phyloP scores from a whole-genome alignment of 2,329 filamentous ascomycete species.

The Colletotrichum nymphaeae region DNA sequence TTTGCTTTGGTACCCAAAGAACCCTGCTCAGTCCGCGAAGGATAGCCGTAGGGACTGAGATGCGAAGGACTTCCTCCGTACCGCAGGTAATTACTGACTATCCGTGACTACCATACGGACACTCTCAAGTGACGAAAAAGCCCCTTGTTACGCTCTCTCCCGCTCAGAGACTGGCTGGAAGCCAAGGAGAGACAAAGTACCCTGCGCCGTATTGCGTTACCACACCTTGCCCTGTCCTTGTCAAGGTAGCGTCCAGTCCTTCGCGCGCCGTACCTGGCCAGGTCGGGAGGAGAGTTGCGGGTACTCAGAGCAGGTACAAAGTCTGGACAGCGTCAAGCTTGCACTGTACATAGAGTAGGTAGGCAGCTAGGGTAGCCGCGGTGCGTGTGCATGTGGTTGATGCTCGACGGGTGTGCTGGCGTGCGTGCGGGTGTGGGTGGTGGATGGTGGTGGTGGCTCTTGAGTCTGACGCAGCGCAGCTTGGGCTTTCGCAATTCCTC shows the following conservation, averaged over 20 bases:
- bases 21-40: background rate
- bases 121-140: background rate
- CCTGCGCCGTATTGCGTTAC: constrained; percentile 12
- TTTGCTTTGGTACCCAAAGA: constrained; percentile 4
- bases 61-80: no score
- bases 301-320: constrained; percentile 24
- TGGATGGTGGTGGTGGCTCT: background rate
- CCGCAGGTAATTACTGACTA: background rate
- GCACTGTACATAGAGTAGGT: constrained; percentile 7
- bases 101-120: background rate
- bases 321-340: constrained; percentile 1
- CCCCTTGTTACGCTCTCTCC: background rate
- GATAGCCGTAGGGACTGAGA: background rate
- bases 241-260: constrained; percentile 17
- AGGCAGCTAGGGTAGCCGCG: background rate
- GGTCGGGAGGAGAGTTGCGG: constrained; percentile 23
- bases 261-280: constrained; percentile 31
- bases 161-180: background rate
- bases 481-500: constrained; percentile 2
- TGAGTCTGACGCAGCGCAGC: constrained; percentile 1
- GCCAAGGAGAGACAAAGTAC: constrained; percentile 13
- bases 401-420: background rate
- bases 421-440: background rate
- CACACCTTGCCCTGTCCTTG: constrained; percentile 26
- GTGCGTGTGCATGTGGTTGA: background rate